Evolutionary conservation across 2,329 filamentous ascomycete species (phyloP), one percentile per base, ranked within the genome.

Genomic region (Mycosphaerella sp.): DNA sequence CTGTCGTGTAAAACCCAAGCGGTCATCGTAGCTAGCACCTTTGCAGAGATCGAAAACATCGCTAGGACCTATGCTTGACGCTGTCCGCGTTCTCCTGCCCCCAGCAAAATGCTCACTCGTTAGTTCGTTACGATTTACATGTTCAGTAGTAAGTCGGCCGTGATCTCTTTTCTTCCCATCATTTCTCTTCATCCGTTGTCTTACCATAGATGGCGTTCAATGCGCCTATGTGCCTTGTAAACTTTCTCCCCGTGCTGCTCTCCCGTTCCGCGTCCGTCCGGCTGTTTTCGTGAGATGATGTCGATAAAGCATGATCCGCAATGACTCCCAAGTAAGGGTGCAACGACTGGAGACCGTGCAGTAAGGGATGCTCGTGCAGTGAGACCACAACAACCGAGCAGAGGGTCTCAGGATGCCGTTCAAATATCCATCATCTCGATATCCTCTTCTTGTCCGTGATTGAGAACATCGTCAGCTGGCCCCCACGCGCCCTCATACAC

Each of bases 401-500:
- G 18, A 40, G 37, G 37, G 39, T 21, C 5, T 12, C 8, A 12
- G 8, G 17, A 25, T 5, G 9, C 13, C 17, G 36, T 45, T 64
- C 56, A 68, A 47, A 68, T 66, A 57, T 85, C 81, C 68, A 81
- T 79, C 78, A 84, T 84, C 66, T 84, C 81, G 41, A 78, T 75
- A 66, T 71, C 68, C 39, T 70, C 62, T 27, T 55, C 52, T 30
- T 53, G 49, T 6, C 78, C 75, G 60, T 76, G 74, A 18, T 71
- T 72, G 49, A 82, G 72, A 16, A 82, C 73, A 56, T 83, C 79
- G 57, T 84, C 84, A 18, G 79, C 79, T 28, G 91, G 91, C 3
- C 93, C 93, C 86, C 90, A 98, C 67, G 88, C 93, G 56, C 93
- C 93, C 72, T 98, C 93, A 62, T 87, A 98, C 47, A 98, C 84